phyloP scores from a whole-genome alignment of 768 basidiomycete genomes.

The Phanerochaete carnosa region DNA sequence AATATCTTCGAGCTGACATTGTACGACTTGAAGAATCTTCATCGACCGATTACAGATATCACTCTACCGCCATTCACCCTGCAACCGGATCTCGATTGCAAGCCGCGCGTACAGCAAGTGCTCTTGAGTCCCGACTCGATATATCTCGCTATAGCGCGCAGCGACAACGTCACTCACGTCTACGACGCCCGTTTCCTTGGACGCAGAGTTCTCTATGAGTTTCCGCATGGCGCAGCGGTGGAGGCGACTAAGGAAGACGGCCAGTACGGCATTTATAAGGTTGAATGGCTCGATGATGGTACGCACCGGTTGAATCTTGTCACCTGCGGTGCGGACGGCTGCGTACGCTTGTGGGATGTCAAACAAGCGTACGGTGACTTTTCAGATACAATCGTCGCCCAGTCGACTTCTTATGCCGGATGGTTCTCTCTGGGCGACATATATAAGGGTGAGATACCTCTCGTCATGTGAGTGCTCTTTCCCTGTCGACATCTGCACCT shows the following conservation, averaged over 20 bases:
- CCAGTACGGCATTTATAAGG: slow-evolving; percentile 47
- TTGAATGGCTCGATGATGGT: slow-evolving; percentile 48
- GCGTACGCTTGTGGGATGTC: slow-evolving; percentile 67
- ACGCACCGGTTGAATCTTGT: slow-evolving; percentile 44
- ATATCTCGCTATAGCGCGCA: slow-evolving; percentile 57
- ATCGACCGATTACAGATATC: background rate
- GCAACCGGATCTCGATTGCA: background rate
- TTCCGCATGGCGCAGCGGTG: slow-evolving; percentile 38
- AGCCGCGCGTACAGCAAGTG: slow-evolving; percentile 43
- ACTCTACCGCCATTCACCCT: background rate
- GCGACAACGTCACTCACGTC: slow-evolving; percentile 55
- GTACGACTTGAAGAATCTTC: background rate
- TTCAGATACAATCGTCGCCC: slow-evolving; percentile 50
- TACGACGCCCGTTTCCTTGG: slow-evolving; percentile 59
- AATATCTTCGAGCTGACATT: background rate
- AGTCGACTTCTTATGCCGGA: slow-evolving; percentile 53
- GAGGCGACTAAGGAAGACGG: slow-evolving; percentile 19
- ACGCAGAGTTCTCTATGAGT: slow-evolving; percentile 43
- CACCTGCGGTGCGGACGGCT: slow-evolving; percentile 68
- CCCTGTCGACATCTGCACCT: background rate
- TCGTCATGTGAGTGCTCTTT: slow-evolving; percentile 51
- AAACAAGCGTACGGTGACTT: slow-evolving; percentile 33
- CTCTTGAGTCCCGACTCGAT: slow-evolving; percentile 54
- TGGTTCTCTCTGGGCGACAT: slow-evolving; percentile 58
- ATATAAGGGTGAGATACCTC: slow-evolving; percentile 45